These are phyloP conservation scores for Gossypium herbaceum DNA, from an alignment of 345 rosid species.

Conservation along the genomic window DNA sequence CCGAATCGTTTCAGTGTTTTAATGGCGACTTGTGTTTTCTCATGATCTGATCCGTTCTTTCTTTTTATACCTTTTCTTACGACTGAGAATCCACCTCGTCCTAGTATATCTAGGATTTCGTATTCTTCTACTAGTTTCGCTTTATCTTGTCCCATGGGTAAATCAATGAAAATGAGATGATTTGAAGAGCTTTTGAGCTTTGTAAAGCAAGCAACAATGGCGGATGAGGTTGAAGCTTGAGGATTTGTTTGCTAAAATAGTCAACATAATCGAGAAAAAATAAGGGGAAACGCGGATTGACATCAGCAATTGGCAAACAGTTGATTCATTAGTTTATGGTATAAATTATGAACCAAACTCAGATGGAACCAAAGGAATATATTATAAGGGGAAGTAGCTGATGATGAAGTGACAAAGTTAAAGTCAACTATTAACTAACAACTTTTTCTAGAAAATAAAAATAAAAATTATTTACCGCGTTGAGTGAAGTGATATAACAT, in stretches of 20 bases:
- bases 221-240: not conserved
- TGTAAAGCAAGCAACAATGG: not conserved
- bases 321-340: slow-evolving; percentile 22
- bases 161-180: not conserved
- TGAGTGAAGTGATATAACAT: no score
- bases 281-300: slow-evolving; percentile 27
- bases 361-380: slow-evolving; percentile 28
- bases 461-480: no score
- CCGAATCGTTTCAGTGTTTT: slow-evolving; percentile 51
- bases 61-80: slow-evolving; percentile 48
- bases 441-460: no score
- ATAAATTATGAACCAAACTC: slow-evolving; percentile 21
- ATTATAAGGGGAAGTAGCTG: not conserved
- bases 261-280: not conserved
- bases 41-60: slow-evolving; percentile 19
- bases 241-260: slow-evolving; percentile 4
- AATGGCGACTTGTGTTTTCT: slow-evolving; percentile 34
- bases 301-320: slow-evolving; percentile 21
- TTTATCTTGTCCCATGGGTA: slow-evolving; percentile 46
- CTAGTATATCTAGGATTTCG: slow-evolving; percentile 44
- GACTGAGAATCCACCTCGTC: slow-evolving; percentile 67
- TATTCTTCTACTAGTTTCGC: slow-evolving; percentile 48
- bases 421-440: slow-evolving; percentile 36
- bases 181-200: not conserved
- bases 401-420: not conserved